These are phyloP conservation scores for Pythium insidiosum DNA, from an alignment of 352 stramenopile species.

Conservation along the genomic window DNA sequence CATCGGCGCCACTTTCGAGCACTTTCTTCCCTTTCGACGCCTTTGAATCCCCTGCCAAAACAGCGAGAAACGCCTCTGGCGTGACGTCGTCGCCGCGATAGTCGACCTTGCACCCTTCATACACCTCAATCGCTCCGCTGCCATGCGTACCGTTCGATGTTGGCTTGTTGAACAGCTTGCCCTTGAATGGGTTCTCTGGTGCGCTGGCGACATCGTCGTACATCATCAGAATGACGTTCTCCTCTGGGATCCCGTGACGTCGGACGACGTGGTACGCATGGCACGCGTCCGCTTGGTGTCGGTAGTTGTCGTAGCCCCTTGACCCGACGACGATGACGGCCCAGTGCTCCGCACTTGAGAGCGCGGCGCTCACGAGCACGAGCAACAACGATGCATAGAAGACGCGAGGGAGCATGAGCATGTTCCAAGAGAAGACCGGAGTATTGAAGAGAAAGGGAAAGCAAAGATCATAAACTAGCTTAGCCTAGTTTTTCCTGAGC, in stretches of 20 bases:
- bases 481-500: too few relatives aligned
- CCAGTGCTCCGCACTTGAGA: slow-evolving; percentile 88
- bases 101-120: slow-evolving; percentile 75
- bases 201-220: slow-evolving; percentile 86
- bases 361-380: too few relatives aligned
- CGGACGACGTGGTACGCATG: slow-evolving; percentile 89
- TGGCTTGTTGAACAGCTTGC: slow-evolving; percentile 83
- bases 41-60: slow-evolving; percentile 72
- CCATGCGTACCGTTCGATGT: slow-evolving; percentile 24
- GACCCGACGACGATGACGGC: slow-evolving; percentile 88
- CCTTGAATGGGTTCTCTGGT: slow-evolving; percentile 77
- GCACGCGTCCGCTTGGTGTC: slow-evolving; percentile 86
- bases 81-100: slow-evolving; percentile 76
- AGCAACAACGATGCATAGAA: too few relatives aligned
- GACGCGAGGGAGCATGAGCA: too few relatives aligned
- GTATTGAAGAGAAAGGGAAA: too few relatives aligned
- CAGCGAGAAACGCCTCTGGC: slow-evolving; percentile 81
- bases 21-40: slow-evolving; percentile 61
- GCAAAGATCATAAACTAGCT: too few relatives aligned
- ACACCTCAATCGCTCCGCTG: slow-evolving; percentile 69
- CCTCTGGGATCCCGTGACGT: slow-evolving; percentile 73
- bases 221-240: slow-evolving; percentile 91
- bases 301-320: slow-evolving; percentile 87
- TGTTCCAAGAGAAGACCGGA: too few relatives aligned
- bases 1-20: slow-evolving; percentile 70